These are phyloP conservation scores for Plasmodium malariae DNA, from an alignment of 169 alveolate genomes.

Conservation along the genomic window DNA sequence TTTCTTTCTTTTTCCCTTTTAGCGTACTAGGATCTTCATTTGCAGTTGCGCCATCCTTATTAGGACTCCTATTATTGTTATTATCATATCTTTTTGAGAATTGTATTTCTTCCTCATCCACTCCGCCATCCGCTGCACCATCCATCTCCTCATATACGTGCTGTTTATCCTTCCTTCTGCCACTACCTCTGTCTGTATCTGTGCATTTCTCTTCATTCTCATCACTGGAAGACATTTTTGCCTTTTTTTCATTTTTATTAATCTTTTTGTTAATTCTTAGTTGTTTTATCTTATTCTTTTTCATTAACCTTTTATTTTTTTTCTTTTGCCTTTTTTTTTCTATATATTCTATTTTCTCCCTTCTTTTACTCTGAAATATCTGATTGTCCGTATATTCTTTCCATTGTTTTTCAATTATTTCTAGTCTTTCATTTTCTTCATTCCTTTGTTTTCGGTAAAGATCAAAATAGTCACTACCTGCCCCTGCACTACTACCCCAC, in stretches of 20 bases:
- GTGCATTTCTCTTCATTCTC: not conserved
- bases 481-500: conserved; percentile 88
- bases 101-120: no score
- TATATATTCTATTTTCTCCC: conserved; percentile 77
- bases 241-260: conserved; percentile 10
- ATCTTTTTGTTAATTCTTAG: conserved; percentile 23
- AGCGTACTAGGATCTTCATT: not conserved
- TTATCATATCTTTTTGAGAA: no score
- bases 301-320: conserved; percentile 77
- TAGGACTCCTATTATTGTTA: not conserved
- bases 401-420: conserved; percentile 79
- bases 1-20: not conserved
- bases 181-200: not conserved
- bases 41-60: not conserved
- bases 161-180: not conserved
- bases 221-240: not conserved
- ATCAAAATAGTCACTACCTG: conserved; percentile 86
- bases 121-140: not conserved
- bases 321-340: conserved; percentile 76
- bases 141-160: not conserved
- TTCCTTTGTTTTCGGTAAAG: conserved; percentile 80
- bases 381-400: conserved; percentile 79
- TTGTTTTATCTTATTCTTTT: conserved; percentile 71
- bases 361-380: conserved; percentile 78
- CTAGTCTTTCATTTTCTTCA: conserved; percentile 78